A percentile compares a stretch with the other conserved stretches of the same genome.
Conservation (phyloP, 306 rosid genomes). For the Ochetophila trinervis region DNA sequence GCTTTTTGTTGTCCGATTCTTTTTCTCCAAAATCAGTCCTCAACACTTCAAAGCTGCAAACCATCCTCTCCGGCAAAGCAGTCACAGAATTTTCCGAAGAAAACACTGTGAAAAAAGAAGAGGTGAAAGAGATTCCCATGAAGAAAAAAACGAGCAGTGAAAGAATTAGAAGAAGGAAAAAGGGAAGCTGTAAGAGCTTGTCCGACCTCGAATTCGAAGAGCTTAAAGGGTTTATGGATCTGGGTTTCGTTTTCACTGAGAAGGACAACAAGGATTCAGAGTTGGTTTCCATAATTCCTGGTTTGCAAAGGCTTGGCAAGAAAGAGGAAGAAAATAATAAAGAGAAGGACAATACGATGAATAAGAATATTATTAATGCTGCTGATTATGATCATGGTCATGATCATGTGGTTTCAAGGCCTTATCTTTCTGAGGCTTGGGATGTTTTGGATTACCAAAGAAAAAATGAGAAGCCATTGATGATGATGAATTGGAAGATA, state of each 20-base stretch:
- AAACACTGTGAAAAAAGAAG: not conserved
- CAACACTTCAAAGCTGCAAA: slow-evolving; percentile 30
- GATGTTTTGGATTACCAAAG: slow-evolving; percentile 38
- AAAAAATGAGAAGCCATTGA: slow-evolving; percentile 18
- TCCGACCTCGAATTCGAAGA: slow-evolving; percentile 72
- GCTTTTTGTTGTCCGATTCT: slow-evolving; percentile 24
- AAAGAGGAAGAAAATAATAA: slow-evolving; percentile 19
- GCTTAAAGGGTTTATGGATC: slow-evolving; percentile 84
- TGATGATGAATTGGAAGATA: slow-evolving; percentile 49
- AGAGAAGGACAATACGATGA: not conserved
- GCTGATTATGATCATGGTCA: no score
- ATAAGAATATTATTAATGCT: slow-evolving; percentile 25
- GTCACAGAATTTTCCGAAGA: slow-evolving; percentile 28
- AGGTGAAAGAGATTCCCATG: not conserved
- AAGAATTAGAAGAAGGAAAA: slow-evolving; percentile 5
- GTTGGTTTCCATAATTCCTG: slow-evolving; percentile 67
- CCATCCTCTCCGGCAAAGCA: slow-evolving; percentile 48
- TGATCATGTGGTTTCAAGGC: slow-evolving; percentile 36
- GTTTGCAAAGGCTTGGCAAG: slow-evolving; percentile 53
- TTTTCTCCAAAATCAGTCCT: slow-evolving; percentile 41
- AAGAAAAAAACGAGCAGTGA: slow-evolving; percentile 9
- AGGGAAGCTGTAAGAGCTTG: slow-evolving; percentile 40
- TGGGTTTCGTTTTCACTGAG: slow-evolving; percentile 79
- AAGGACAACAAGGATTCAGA: slow-evolving; percentile 48
- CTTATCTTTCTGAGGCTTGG: slow-evolving; percentile 89